These are phyloP conservation scores for Castanea sativa DNA, from an alignment of 306 rosid genomes.

Conservation along the genomic window DNA sequence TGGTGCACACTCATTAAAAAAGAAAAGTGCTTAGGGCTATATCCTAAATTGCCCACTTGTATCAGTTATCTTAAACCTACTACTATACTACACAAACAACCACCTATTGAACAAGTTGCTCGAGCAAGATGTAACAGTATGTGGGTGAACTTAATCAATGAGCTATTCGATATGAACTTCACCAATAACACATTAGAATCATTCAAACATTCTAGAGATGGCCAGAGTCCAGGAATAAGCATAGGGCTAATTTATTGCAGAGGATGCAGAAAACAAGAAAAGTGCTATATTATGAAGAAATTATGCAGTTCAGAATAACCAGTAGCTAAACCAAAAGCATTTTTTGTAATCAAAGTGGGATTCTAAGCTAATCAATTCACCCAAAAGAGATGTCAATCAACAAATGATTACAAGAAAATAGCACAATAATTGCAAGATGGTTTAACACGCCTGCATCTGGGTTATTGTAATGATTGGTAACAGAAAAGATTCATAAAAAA, in stretches of 20 bases:
- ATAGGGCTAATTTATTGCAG: background rate
- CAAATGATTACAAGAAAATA: background rate
- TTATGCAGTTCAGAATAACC: too few species aligned
- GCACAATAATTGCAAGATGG: background rate
- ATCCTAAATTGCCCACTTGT: background rate
- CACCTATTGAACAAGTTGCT: background rate
- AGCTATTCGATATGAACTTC: background rate
- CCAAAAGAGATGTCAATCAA: background rate
- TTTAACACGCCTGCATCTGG: background rate
- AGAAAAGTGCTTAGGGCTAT: background rate
- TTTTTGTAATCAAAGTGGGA: background rate
- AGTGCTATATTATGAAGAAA: too few species aligned
- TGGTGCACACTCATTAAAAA: background rate
- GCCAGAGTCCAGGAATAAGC: background rate
- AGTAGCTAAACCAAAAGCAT: too few species aligned
- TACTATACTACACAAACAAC: background rate
- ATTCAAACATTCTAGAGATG: background rate
- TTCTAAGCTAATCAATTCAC: background rate
- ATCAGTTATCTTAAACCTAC: background rate
- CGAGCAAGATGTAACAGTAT: background rate
- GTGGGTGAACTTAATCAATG: background rate
- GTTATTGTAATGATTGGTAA: background rate
- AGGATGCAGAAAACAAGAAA: too few species aligned
- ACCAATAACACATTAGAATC: background rate
- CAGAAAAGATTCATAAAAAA: background rate